Percentiles rank a stretch among this genome's conserved stretches.
phyloP scores from a whole-genome alignment of 2,329 filamentous ascomycete genomes.

The Cladosporium sp. region DNA sequence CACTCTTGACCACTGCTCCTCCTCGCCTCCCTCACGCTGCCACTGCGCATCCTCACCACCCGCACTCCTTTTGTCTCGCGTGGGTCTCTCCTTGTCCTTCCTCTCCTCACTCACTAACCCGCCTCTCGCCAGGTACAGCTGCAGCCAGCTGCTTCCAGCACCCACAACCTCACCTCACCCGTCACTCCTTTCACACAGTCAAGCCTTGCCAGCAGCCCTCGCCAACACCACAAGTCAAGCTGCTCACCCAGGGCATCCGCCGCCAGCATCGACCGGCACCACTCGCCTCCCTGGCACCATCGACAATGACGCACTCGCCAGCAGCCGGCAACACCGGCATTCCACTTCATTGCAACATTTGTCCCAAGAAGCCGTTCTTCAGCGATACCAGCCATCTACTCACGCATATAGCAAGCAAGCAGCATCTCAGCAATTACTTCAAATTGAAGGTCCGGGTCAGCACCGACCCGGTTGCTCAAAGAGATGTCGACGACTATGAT shows the following conservation, averaged over 20 bases:
- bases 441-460: slow-evolving; percentile 70
- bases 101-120: slow-evolving; percentile 1
- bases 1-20: not conserved
- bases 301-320: slow-evolving; percentile 31
- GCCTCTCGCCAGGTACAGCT: slow-evolving; percentile 1
- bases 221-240: slow-evolving; percentile 2
- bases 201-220: not conserved
- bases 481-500: slow-evolving; percentile 64
- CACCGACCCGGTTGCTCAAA: slow-evolving; percentile 51
- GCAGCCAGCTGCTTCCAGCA: slow-evolving; percentile 11
- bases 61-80: not conserved
- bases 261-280: slow-evolving; percentile 13
- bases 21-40: not conserved
- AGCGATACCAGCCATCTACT: slow-evolving; percentile 88
- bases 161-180: not conserved
- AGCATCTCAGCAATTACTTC: slow-evolving; percentile 81
- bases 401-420: slow-evolving; percentile 88
- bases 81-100: slow-evolving; percentile 3
- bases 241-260: slow-evolving; percentile 1
- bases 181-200: slow-evolving; percentile 13
- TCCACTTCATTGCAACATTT: slow-evolving; percentile 75
- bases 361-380: slow-evolving; percentile 72
- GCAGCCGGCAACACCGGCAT: slow-evolving; percentile 37
- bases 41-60: not conserved
- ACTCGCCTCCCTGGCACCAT: slow-evolving; percentile 11